Evolutionary conservation across 2,329 filamentous ascomycete genomes (phyloP), one percentile per base, ranked within the genome.

Genomic region (Raffaelea albimanens): DNA sequence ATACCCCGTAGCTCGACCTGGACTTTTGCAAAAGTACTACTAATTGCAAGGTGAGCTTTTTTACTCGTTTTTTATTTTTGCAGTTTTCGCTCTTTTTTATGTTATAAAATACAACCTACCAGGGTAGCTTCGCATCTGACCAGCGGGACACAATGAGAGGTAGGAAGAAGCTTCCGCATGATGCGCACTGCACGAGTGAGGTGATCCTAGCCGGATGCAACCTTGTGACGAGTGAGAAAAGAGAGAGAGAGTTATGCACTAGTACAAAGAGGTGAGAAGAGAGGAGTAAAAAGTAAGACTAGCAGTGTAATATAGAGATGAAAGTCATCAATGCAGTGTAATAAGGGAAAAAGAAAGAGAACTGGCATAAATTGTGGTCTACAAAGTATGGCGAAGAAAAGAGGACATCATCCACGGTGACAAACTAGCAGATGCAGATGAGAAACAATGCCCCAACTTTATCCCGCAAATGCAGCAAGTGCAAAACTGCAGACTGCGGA

Each of bases 41-140:
- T 34, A 34, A 9, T 34, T 16, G 31, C 16, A 34, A 9, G 16
- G 34, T n/a, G 34, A 38, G 14, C 34, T n/a, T 16, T 38, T 19
- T 38, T 16, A 9, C 9, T 9, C 31, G 10, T 16, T 9, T 34
- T 34, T 16, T 16, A 16, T 10, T 34, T 9, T 34, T 34, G 31
- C 9, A 34, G 31, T 34, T 34, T 10, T 34, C 10, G 31, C 16
- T 34, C 31, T 9, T 34, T 34, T 34, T 19, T n/a, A n/a, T n/a
- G 36, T 18, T 40, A 31, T 22, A 41, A 21, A 41, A 48, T 48
- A 36, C 46, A 40, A 48, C 46, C 18, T 44, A 25, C 46, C 39
- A 48, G 46, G 46, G 46, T 48, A 48, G 46, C 46, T 46, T 42
- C 21, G 16, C 43, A 36, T 25, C 40, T 25, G 40, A 43, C 40